Base-by-base conservation (phyloP, 768 basidiomycete genomes). In the Suillus variegatus region DNA sequence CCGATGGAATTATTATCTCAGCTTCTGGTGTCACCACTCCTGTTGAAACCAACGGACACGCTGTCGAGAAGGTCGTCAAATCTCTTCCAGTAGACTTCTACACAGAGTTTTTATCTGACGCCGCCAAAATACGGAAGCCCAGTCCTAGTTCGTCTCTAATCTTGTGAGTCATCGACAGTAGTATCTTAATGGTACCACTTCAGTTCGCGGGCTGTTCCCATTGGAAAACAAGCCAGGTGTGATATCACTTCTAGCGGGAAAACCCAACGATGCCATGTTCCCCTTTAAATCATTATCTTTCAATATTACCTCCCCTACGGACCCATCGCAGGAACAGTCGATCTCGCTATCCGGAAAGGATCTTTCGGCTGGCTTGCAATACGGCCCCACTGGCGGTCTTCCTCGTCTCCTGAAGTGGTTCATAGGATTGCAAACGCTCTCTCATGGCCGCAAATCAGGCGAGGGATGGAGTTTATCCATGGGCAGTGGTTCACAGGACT, bases 191-290 rank as follows among this genome's bases (percentile, higher is more conserved):
- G 9, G 22, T 28, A 25, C 56, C 54, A 8, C 64, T 68, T 60
- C 67, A 91, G 89, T 92, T 64, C 82, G 88, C 67, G 76, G 87
- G 16, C 82, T 97, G n/a, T 84, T 87, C 64, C 93, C 89, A 0
- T 82, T 95, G 35, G 97, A 98, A 76, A 82, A 83, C 25, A 84
- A 80, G 0, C 94, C 95, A 0, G 92, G 92, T 0, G 74, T 93
- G 44, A 88, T 95, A 63, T 93, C 91, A 4, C 75, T 95, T 40
- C 85, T 96, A 8, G 95, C 95, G 0, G 97, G 97, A 35, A 95
- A 96, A 76, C 97, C 97, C 7, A 96, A 97, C 72, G 84, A 89
- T 9, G 80, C 83, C n/a, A 91, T 93, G 22, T 99, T 98, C 80
- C 97, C 97, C 1, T 93, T 99, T 79, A 88, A 88, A 2, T 88